phyloP scores from a whole-genome alignment of 331 rosid genomes.

The Prunus yedoensis region DNA sequence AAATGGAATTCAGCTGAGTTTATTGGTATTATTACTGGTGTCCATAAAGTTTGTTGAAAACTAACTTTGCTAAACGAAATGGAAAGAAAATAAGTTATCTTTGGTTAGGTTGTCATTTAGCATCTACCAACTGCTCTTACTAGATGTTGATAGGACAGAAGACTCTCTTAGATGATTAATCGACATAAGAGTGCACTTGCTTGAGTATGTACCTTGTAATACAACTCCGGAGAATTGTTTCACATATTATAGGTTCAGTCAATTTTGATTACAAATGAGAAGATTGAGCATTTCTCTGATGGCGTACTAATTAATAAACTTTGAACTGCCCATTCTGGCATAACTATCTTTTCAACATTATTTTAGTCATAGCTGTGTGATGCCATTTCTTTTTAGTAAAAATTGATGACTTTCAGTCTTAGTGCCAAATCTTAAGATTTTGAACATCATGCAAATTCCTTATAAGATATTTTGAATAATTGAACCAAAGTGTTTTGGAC shows the following conservation, averaged over 20 bases:
- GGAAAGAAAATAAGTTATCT: background rate
- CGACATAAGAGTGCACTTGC: background rate
- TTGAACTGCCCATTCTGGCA: background rate
- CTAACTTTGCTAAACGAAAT: no score
- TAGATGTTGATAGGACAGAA: background rate
- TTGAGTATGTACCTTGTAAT: background rate
- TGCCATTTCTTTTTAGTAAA: background rate
- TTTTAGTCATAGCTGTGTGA: background rate
- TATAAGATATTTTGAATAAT: background rate
- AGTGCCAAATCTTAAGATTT: no score
- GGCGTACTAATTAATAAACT: background rate
- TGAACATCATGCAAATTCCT: background rate
- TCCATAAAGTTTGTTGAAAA: background rate
- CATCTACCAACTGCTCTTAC: background rate
- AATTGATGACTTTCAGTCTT: background rate
- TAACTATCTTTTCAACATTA: background rate
- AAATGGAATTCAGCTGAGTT: background rate
- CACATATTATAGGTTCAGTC: background rate
- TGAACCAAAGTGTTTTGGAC: background rate
- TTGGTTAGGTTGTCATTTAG: background rate
- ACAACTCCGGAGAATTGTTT: background rate
- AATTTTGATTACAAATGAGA: background rate
- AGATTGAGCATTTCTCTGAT: background rate
- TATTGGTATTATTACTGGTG: background rate
- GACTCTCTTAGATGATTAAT: background rate